Conservation (phyloP, 768 basidiomycete genomes). For the Amanita subjunquillea region DNA sequence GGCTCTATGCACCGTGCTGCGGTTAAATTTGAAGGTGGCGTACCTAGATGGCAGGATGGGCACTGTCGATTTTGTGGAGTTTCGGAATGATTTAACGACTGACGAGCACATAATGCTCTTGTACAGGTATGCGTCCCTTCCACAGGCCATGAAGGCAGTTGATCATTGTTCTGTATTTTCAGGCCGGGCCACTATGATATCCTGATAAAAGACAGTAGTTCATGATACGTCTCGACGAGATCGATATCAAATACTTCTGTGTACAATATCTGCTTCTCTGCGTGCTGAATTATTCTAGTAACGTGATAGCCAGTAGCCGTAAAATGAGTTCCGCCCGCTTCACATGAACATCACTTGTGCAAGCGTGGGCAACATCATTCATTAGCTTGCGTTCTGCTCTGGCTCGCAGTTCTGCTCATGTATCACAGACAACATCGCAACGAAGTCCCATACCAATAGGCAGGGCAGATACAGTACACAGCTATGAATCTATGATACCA, state of each 20-base stretch:
- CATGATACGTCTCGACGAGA: not conserved
- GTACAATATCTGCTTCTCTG: too few species aligned
- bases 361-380: too few species aligned
- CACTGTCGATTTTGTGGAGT: slow-evolving; percentile 60
- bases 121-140: slow-evolving; percentile 44
- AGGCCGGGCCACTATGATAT: slow-evolving; percentile 92
- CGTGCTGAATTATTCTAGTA: too few species aligned
- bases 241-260: not conserved
- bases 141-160: not conserved
- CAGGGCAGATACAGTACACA: not conserved
- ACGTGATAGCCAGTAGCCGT: too few species aligned
- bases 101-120: slow-evolving; percentile 48
- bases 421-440: too few species aligned
- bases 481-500: not conserved
- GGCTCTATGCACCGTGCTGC: slow-evolving; percentile 61
- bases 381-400: too few species aligned
- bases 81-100: slow-evolving; percentile 38
- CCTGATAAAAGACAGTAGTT: slow-evolving; percentile 17
- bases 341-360: too few species aligned
- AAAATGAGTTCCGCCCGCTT: too few species aligned
- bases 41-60: slow-evolving; percentile 60
- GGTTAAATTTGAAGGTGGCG: slow-evolving; percentile 61
- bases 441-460: not conserved
- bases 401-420: too few species aligned
- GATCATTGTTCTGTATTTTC: not conserved